phyloP scores from a whole-genome alignment of 371 early-diverging fungal genomes.

The Syncephalastrum sp. region DNA sequence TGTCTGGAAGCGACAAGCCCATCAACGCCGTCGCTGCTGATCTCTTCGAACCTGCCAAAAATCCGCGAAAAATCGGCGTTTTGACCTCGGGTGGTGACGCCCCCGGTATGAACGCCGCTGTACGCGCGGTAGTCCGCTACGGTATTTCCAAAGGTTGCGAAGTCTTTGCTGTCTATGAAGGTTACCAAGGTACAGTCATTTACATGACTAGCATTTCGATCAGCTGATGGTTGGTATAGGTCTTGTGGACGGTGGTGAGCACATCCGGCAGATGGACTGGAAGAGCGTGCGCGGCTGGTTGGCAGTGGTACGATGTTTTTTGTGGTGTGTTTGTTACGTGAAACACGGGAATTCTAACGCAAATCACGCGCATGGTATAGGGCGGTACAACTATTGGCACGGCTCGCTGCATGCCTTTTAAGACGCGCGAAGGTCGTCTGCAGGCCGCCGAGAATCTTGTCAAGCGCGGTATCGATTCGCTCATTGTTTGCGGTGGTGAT shows the following conservation, averaged over 20 bases:
- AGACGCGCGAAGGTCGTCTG: conserved; percentile 83
- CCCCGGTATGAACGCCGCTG: conserved; percentile 99
- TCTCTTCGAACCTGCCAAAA: conserved; percentile 16
- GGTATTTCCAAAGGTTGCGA: conserved; percentile 82
- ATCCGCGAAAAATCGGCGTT: conserved; percentile 76
- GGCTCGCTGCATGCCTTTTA: conserved; percentile 89
- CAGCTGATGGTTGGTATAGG: conserved; percentile 46
- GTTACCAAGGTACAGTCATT: conserved; percentile 82
- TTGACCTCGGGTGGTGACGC: conserved; percentile 99
- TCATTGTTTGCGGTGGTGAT: conserved; percentile 96
- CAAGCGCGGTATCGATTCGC: conserved; percentile 89
- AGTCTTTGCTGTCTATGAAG: conserved; percentile 93
- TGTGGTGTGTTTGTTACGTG: neutral
- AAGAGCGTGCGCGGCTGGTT: conserved; percentile 86
- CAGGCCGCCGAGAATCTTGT: conserved; percentile 85
- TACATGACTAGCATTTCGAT: neutral
- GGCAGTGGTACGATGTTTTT: conserved; percentile 51
- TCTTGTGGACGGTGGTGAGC: conserved; percentile 90
- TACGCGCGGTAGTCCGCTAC: conserved; percentile 93
- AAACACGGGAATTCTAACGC: too few species aligned
- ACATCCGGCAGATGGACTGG: conserved; percentile 86
- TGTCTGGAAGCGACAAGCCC: conserved; percentile 56
- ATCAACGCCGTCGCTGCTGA: conserved; percentile 30
- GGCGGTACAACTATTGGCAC: conserved; percentile 98
- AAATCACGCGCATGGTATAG: conserved; percentile 16